Evolutionary conservation across 495 filamentous ascomycete genomes (phyloP).

Genomic region (Penicillium lividum): DNA sequence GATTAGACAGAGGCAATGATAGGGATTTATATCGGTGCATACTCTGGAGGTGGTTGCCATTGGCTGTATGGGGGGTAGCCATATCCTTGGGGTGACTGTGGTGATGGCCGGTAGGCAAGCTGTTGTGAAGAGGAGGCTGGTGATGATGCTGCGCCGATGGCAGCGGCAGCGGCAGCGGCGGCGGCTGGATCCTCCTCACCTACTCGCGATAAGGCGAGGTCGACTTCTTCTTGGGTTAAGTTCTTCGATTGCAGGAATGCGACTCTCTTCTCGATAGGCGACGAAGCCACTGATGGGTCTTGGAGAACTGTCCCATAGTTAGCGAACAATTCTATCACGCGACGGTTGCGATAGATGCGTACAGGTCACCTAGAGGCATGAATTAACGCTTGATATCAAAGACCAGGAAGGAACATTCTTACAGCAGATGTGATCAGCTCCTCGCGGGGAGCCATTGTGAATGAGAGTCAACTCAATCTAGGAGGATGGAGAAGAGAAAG

Average conservation of each 20-base stretch:
- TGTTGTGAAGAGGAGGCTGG: conserved; percentile 53
- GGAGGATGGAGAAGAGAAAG: conserved; percentile 17
- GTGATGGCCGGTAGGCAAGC: conserved; percentile 51
- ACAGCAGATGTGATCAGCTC: conserved; percentile 82
- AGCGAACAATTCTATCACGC: conserved; percentile 18
- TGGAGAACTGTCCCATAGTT: conserved; percentile 68
- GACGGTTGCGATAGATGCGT: conserved; percentile 17
- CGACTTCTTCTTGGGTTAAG: conserved; percentile 92
- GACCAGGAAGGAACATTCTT: conserved; percentile 31
- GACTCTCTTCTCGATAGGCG: conserved; percentile 88
- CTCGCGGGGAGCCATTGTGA: conserved; percentile 72
- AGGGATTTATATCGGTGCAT: conserved; percentile 22
- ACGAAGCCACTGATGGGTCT: conserved; percentile 86
- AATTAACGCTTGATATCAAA: conserved; percentile 16
- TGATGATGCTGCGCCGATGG: conserved; percentile 35
- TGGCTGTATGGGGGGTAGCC: conserved; percentile 65
- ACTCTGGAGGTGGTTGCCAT: conserved; percentile 72
- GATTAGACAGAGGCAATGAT: conserved; percentile 15
- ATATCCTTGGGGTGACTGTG: conserved; percentile 65
- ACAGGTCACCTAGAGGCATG: conserved; percentile 42
- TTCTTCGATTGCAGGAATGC: conserved; percentile 97
- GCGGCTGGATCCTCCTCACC: conserved; percentile 59
- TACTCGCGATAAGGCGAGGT: conserved; percentile 74
- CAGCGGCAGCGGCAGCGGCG: conserved; percentile 38
- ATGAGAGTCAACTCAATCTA: conserved; percentile 19